Evolutionary conservation across 2,329 filamentous ascomycete species (phyloP), one percentile per base, ranked within the genome.

Genomic region (Trichoderma sp.): DNA sequence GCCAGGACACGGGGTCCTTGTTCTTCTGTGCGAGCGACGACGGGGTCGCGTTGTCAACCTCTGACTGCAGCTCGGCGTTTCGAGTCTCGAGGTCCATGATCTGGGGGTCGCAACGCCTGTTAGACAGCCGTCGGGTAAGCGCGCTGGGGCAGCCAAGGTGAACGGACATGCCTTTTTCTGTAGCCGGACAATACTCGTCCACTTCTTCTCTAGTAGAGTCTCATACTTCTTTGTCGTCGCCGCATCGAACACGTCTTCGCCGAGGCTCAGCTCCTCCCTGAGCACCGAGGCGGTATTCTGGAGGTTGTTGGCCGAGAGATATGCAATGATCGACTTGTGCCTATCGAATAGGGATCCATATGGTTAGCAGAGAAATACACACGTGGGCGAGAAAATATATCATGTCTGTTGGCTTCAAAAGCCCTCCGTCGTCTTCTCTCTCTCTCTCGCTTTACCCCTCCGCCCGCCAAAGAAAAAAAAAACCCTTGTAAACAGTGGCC

Each of bases 171-270:
- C 93, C 91, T 97, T 98, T 81, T 97, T 97, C 82, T 98, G 95
- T 79, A 98, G 81, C 71, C 95, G 87, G 75, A 97, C 94, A 32
- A 98, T 91, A 75, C 93, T 96, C 24, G 95, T 98, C 95, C 95
- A 98, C 84, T 98, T 98, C 87, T 97, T 97, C 85, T 98, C 95
- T 73, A 98, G 82, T 32, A 98, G 81, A 1, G 92, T 92, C 81
- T 97, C 94, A 82, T 97, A 98, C 82, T 97, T 97, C 84, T 97
- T 97, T 64, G 90, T 87, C 24, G 93, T 97, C 21, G 87, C 86
- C 71, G 91, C 85, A 77, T 97, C 93, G 75, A 96, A 94, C 59
- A 82, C 81, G 67, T 87, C 81, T 72, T 91, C 88, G 63, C 89
- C 86, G 5, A 97, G 86, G 67, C 86, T 85, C n/a, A 92, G 82